These are phyloP conservation scores for Penicillium sp. DNA, from an alignment of 2,329 filamentous ascomycete genomes.

Conservation along the genomic window DNA sequence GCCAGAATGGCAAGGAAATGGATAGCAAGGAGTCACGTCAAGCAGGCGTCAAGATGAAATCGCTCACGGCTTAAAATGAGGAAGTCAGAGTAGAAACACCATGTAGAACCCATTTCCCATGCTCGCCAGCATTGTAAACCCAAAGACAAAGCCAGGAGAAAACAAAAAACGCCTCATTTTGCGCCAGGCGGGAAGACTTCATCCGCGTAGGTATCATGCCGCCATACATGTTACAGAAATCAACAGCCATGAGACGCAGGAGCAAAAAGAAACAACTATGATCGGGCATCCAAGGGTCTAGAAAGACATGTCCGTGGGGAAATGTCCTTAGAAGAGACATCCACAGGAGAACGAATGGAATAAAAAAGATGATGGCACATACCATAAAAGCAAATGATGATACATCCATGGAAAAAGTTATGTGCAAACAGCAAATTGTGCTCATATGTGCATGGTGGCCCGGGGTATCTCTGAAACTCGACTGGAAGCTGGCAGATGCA, in stretches of 20 bases:
- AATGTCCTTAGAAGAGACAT: background rate
- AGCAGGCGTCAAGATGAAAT: background rate
- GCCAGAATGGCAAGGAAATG: background rate
- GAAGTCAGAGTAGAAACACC: slow-evolving; percentile 5
- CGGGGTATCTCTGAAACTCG: slow-evolving; percentile 21
- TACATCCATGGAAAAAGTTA: slow-evolving; percentile 31
- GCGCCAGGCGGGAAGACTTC: slow-evolving; percentile 9
- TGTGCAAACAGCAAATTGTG: slow-evolving; percentile 28
- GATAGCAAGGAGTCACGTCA: no score
- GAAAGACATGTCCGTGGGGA: slow-evolving; percentile 18
- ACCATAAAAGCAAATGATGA: slow-evolving; percentile 27
- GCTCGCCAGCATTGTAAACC: slow-evolving; percentile 17
- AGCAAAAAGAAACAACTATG: slow-evolving; percentile 4
- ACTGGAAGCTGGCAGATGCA: slow-evolving; percentile 12
- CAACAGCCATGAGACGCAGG: slow-evolving; percentile 7
- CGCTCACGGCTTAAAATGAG: background rate
- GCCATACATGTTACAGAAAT: slow-evolving; percentile 17
- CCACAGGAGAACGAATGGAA: slow-evolving; percentile 14
- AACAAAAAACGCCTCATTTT: slow-evolving; percentile 20
- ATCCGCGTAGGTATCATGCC: slow-evolving; percentile 11
- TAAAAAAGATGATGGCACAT: slow-evolving; percentile 10
- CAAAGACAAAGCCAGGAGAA: no score
- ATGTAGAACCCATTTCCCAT: slow-evolving; percentile 6
- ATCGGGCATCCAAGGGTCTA: slow-evolving; percentile 17
- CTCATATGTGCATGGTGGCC: slow-evolving; percentile 23